phyloP scores from a whole-genome alignment of 108 stramenopile species.

The Parietichytrium sp. region DNA sequence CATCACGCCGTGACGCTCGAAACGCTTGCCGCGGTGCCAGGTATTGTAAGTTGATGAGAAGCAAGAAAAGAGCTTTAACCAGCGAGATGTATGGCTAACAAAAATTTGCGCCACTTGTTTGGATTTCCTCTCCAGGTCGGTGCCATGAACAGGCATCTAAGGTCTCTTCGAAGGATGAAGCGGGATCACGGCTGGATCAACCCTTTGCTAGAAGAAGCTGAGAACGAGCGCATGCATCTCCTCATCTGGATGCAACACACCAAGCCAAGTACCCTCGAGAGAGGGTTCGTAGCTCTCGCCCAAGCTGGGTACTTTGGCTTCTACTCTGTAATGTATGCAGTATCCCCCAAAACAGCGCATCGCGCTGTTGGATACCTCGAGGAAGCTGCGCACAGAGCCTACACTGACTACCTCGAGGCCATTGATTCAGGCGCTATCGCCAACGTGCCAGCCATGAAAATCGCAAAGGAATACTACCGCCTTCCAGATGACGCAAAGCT shows the following conservation, averaged over 20 bases:
- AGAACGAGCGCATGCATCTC: constrained; percentile 96
- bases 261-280: constrained; percentile 67
- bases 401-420: constrained; percentile 81
- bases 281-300: constrained; percentile 69
- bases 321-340: constrained; percentile 78
- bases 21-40: constrained; percentile 83
- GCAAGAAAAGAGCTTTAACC: neutral
- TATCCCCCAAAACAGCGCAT: constrained; percentile 84
- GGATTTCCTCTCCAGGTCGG: constrained; percentile 50
- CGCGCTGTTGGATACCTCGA: constrained; percentile 96
- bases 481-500: constrained; percentile 81
- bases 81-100: neutral
- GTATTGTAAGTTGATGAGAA: constrained; percentile 64
- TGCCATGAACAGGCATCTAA: constrained; percentile 82
- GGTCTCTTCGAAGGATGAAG: constrained; percentile 80
- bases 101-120: neutral
- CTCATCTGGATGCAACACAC: constrained; percentile 80
- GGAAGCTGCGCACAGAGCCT: constrained; percentile 81
- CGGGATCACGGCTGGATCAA: constrained; percentile 86
- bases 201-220: constrained; percentile 92
- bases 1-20: constrained; percentile 79
- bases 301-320: constrained; percentile 74
- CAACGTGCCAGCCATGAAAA: constrained; percentile 63
- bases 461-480: constrained; percentile 67
- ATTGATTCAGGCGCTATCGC: constrained; percentile 73